Evolutionary conservation across 2,329 filamentous ascomycete genomes (phyloP).

Genomic region (Colletotrichum musicola): DNA sequence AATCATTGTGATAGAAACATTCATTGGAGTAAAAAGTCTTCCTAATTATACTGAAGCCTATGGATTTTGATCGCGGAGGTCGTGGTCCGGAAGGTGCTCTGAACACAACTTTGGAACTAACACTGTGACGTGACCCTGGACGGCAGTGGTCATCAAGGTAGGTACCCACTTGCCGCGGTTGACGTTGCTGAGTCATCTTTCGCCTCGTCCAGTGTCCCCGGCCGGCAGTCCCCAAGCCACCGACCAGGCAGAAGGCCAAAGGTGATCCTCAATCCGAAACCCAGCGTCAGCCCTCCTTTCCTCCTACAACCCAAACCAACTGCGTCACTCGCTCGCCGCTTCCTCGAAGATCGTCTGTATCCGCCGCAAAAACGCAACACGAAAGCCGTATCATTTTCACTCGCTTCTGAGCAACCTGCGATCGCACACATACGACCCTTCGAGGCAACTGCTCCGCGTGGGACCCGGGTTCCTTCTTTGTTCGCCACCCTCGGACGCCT

Average conservation of each 20-base stretch:
- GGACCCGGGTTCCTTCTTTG: slow-evolving; percentile 39
- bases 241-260: slow-evolving; percentile 13
- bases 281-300: slow-evolving; percentile 26
- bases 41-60: no score
- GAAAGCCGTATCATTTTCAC: slow-evolving; percentile 21
- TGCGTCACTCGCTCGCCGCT: slow-evolving; percentile 47
- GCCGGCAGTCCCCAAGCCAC: no score
- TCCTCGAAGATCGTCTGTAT: slow-evolving; percentile 49
- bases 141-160: neutral
- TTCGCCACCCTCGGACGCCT: slow-evolving; percentile 66
- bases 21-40: no score
- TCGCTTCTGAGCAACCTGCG: slow-evolving; percentile 39
- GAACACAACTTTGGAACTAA: no score
- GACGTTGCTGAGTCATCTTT: slow-evolving; percentile 30
- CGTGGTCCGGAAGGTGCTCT: no score
- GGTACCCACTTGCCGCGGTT: neutral
- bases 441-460: slow-evolving; percentile 54
- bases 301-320: slow-evolving; percentile 41
- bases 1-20: no score
- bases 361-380: slow-evolving; percentile 43
- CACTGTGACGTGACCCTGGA: no score
- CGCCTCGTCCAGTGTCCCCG: neutral
- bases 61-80: no score
- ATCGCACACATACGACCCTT: slow-evolving; percentile 45
- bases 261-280: slow-evolving; percentile 31